Evolutionary conservation across 331 rosid species (phyloP), one percentile per base, ranked within the genome.

Genomic region (Ulmus americana): DNA sequence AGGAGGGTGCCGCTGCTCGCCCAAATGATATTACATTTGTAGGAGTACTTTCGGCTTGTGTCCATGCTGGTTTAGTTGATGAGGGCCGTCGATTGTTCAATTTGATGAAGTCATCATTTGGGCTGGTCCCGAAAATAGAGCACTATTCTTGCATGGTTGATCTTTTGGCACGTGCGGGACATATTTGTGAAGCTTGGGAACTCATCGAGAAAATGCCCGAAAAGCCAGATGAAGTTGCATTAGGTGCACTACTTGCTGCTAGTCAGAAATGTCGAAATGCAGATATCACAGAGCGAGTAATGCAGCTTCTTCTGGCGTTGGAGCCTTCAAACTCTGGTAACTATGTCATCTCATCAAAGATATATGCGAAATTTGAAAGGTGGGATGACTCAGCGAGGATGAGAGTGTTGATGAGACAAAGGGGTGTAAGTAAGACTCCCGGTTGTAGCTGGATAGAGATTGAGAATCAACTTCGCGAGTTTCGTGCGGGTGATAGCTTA

Each of bases 381-480:
- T 86, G 80, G 88, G 96, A 88, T 6, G 96, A 88, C 59, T 86
- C 97, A n/a, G 97, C 97, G 39, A 86, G 78, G 84, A 84, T 88
- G 90, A 88, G 95, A 80, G 67, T 79, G 73, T 73, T 91, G 78
- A 91, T 91, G 97, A 86, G 75, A 71, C 60, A 82, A 72, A 91
- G 73, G 75, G 97, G 96, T 74, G 85, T 91, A 65, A 77, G 48
- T 44, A 88, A 91, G 81, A 86, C 90, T 76, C 97, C 97, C 69
- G 97, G 96, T 65, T 88, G 95, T 64, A 91, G 97, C 77, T 91
- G 97, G 97, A 86, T 91, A 67, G 96, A 84, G 64, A 67, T 81
- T 51, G 81, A 71, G 49, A 78, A 78, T 63, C 85, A 82, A 64
- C 78, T 84, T 75, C 86, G 80, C 50, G 97, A 91, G 74, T 88